Evolutionary conservation across 805 yeast genomes (phyloP), one percentile per base, ranked within the genome.

Genomic region (Priceomyces castillae): DNA sequence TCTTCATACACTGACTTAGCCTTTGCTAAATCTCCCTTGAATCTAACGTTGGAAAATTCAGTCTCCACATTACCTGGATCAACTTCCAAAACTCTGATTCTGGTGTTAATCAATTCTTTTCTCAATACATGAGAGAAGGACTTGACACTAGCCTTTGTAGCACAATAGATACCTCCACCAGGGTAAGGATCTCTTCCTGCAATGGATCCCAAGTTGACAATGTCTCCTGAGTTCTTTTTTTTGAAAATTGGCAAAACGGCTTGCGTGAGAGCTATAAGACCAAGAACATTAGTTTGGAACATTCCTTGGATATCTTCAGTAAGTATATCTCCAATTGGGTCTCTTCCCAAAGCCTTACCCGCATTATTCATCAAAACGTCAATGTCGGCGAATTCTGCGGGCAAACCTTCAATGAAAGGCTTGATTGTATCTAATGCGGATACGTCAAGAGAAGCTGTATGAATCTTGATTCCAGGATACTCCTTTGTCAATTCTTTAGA

Each of bases 221-320:
- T 83, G 56, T 83, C 90, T 55, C 90, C 90, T 14, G 73, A 57
- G 60, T 85, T 81, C 54, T 84, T 82, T 44, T 73, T 71, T 59
- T 84, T 82, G 76, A 90, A 79, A 40, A 78, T 76, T 33, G 84
- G 83, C 37, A 92, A 65, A 19, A 90, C 75, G 4, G 84, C 81
- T 64, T 92, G 96, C 5, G 97, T 90, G 48, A 90, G 65, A 23
- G 84, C 79, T 47, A 90, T 86, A 63, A 90, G 72, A 2, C 96
- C 97, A 44, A 88, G 60, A 2, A 92, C 97, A 58, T 90, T 92
- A 46, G 97, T 89, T 55, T 84, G 75, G 65, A 87, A 82, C 89
- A 89, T 88, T 37, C 76, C 80, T 38, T 75, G 71, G 37, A 89
- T 78, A 57, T 90, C 96, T 4, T 67, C 65, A n/a, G 73, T 64